Percentiles rank a stretch among this genome's conserved stretches.
phyloP scores from a whole-genome alignment of 2,329 filamentous ascomycete species.

The Ophiostoma sp. region DNA sequence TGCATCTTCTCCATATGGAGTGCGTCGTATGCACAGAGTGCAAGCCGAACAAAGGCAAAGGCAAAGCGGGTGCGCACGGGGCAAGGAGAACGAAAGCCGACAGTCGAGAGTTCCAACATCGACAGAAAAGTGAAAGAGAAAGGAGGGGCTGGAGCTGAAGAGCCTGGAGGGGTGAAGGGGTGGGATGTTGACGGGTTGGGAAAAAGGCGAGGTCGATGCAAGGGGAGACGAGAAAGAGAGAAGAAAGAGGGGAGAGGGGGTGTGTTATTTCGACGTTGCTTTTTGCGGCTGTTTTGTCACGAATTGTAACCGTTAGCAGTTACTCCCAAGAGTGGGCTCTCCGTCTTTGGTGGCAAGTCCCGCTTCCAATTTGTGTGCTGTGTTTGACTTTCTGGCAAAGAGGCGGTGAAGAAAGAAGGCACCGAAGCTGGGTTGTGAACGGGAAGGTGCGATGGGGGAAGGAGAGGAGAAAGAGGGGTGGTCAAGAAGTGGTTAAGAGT shows the following conservation, averaged over 20 bases:
- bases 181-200: neutral
- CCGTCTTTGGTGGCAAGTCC: neutral
- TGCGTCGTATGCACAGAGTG: neutral
- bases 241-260: neutral
- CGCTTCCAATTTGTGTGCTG: neutral
- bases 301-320: neutral
- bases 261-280: neutral
- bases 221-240: neutral
- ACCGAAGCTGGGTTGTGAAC: neutral
- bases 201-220: slow-evolving; percentile 7
- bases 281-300: neutral
- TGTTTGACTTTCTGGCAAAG: neutral
- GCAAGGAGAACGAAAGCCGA: slow-evolving; percentile 16
- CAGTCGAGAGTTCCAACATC: neutral
- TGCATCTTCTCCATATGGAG: slow-evolving; percentile 9
- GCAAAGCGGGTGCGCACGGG: neutral
- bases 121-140: neutral
- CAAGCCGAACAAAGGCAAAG: neutral
- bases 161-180: neutral
- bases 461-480: neutral
- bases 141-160: neutral
- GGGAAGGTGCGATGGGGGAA: slow-evolving; percentile 5
- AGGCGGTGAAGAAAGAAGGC: slow-evolving; percentile 7
- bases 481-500: neutral
- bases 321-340: neutral